Base-by-base conservation (phyloP, 768 basidiomycete genomes). In the Mrakia hoshinonis region DNA sequence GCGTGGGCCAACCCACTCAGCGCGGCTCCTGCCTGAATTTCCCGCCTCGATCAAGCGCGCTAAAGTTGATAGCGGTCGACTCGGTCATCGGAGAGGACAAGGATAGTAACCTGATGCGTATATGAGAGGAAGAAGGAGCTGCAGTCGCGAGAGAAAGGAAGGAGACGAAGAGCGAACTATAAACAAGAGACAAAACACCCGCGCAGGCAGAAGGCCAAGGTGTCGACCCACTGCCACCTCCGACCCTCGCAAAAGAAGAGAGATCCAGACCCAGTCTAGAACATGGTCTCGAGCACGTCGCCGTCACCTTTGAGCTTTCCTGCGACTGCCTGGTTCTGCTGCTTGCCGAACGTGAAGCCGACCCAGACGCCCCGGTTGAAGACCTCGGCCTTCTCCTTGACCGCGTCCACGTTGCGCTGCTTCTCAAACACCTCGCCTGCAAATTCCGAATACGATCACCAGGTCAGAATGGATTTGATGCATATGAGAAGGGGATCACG, bases 401-500 rank as follows among this genome's bases (percentile, higher is more conserved):
- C 90, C 69, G 85, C 85, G 31, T 95, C 95, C 31, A 99, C 94
- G 78, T 97, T 94, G 76, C 81, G 83, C 81, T 97, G 93, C 81
- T 98, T 99, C 83, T 96, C 96, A 80, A 90, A 86, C 9, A 99
- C 96, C 79, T 99, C 95, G 13, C 94, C 72, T 73, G 38, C 1
- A 31, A 18, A n/a, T n/a, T n/a, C n/a, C n/a, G n/a, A n/a, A n/a
- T n/a, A n/a, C n/a, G n/a, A n/a, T n/a, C n/a, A n/a, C n/a, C n/a
- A n/a, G n/a, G n/a, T n/a, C n/a, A n/a, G n/a, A n/a, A n/a, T n/a
- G n/a, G 26, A 3, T 18, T 11, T 36, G 11, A 3, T 29, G 3
- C 26, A 22, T 0, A 9, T 36, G 0, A 34, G 4, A 18, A 29
- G 4, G 7, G 18, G 64, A 51, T 11, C 6, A 18, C 29, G 20